Evolutionary conservation across 1,139 yeast genomes (phyloP), one percentile per base, ranked within the genome.

Genomic region (Protomyces pachydermus): DNA sequence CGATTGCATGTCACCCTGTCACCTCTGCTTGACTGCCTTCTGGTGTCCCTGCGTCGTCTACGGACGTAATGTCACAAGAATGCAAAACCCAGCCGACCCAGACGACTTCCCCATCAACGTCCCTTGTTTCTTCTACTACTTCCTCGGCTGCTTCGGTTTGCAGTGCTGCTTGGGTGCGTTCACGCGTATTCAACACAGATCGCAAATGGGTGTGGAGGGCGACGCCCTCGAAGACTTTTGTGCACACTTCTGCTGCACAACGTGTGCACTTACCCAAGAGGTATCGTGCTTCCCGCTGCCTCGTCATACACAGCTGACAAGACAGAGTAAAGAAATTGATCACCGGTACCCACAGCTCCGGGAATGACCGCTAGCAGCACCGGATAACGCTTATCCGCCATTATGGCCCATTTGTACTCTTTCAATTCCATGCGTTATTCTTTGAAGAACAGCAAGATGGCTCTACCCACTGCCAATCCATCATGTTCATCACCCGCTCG

Each of bases 401-500:
- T 28, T 8, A 28, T 28, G 8, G 32, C 32, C 32, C 8, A 0
- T 28, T 28, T 28, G 8, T 5, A 28, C 9, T 9, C 14, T 9
- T 4, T 9, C 14, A 37, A n/a, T 4, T 37, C 16, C 16, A 37
- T 14, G 4, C 16, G 42, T 20, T 52, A n/a, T n/a, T 32, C 25
- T 9, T 32, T 23, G 37, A 58, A 58, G 35, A 58, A 42, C 14
- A 1, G 23, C 9, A 58, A 32, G 25, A 58, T 58, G 23, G 62
- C 62, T 14, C 37, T 50, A 14, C 56, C 62, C 35, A 58, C 56
- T 5, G 54, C 53, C 14, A 37, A 12, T 9, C 62, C 62, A 35
- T 58, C 62, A 42, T 58, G 62, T 12, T 46, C 42, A 20, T 51
- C 23, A 9, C 56, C 42, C 18, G 62, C 62, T 8, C 62, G 56